phyloP scores from a whole-genome alignment of 202 grass and related monocot species.

The Zoysia matrella region DNA sequence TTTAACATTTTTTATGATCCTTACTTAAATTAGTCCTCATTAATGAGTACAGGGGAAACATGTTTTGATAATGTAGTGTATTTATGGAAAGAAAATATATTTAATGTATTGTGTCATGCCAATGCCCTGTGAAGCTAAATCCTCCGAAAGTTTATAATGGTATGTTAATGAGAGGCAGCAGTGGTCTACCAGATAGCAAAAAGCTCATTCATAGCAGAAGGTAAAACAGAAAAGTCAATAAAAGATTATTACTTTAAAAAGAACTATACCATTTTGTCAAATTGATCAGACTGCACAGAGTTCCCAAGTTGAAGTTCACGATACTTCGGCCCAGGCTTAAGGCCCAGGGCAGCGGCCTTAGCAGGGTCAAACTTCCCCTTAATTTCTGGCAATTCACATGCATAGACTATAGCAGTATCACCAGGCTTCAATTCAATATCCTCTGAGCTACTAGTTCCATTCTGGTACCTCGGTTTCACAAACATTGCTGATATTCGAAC shows the following conservation, averaged over 20 bases:
- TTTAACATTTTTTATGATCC: conserved; percentile 1
- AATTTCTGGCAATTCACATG: conserved; percentile 87
- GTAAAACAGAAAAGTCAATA: neutral
- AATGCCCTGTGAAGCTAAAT: conserved; percentile 10
- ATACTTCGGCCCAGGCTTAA: conserved; percentile 82
- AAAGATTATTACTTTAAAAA: neutral
- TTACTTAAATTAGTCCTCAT: neutral
- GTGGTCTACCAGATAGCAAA: neutral
- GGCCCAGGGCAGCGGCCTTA: conserved; percentile 77
- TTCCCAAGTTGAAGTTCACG: conserved; percentile 93
- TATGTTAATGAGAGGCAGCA: conserved; percentile 9
- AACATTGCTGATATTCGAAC: conserved; percentile 87
- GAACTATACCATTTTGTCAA: conserved; percentile 64
- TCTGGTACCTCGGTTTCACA: conserved; percentile 63
- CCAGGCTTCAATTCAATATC: conserved; percentile 65
- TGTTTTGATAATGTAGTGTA: neutral
- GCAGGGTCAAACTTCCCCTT: conserved; percentile 92
- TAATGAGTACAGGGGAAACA: neutral
- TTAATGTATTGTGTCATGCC: no score
- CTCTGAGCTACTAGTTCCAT: conserved; percentile 48
- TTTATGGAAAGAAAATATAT: neutral
- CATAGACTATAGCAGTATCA: conserved; percentile 89
- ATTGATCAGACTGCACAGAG: conserved; percentile 77
- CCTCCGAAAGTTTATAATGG: neutral
- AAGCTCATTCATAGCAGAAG: conserved; percentile 18